Conservation (phyloP, 306 rosid species). For the Carpinus fangiana region DNA sequence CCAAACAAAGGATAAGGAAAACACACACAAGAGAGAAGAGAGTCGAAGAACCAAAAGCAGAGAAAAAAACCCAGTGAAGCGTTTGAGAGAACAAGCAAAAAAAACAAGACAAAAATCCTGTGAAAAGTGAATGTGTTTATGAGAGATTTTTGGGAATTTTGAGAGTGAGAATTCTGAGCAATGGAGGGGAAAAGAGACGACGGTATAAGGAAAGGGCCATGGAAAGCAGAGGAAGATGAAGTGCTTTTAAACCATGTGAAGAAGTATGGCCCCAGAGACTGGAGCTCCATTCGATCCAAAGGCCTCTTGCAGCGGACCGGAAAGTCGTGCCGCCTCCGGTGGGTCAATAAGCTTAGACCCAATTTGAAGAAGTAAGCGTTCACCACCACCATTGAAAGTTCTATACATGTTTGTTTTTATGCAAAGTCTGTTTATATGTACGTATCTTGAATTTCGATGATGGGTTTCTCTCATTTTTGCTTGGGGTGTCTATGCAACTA, state of each 20-base stretch:
- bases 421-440: neutral
- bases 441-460: neutral
- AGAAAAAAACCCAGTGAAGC: neutral
- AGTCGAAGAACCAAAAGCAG: neutral
- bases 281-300: constrained; percentile 99
- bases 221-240: constrained; percentile 82
- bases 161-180: neutral
- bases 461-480: constrained; percentile 4
- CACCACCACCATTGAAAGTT: neutral
- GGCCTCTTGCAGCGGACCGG: constrained; percentile 88
- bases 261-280: constrained; percentile 77
- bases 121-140: neutral
- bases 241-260: constrained; percentile 67
- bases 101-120: neutral
- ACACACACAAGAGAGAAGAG: neutral
- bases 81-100: neutral
- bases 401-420: neutral
- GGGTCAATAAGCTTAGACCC: constrained; percentile 94
- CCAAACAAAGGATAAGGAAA: neutral
- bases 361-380: constrained; percentile 71
- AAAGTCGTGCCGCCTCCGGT: constrained; percentile 94
- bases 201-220: constrained; percentile 69
- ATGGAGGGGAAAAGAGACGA: constrained; percentile 62
- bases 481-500: neutral
- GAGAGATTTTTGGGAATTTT: neutral